phyloP scores from a whole-genome alignment of 768 basidiomycete genomes.

The Trametopsis cervina region DNA sequence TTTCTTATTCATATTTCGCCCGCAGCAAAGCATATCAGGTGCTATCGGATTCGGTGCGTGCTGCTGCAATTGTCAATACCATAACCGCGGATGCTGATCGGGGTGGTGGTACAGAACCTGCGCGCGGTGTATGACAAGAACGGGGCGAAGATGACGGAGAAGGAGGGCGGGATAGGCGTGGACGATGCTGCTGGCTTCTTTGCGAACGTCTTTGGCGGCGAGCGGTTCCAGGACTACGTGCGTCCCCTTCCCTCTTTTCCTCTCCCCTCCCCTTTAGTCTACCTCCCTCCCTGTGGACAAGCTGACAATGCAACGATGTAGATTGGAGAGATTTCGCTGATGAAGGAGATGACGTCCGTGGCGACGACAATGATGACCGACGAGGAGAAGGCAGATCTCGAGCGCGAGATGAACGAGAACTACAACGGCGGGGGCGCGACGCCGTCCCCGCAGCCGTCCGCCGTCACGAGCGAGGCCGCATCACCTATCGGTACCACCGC shows the following conservation, averaged over 20 bases:
- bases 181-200: conserved; percentile 95
- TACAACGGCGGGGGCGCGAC: conserved; percentile 21
- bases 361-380: conserved; percentile 87
- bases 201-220: conserved; percentile 92
- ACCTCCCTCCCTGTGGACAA: conserved; percentile 6
- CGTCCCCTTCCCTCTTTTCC: conserved; percentile 25
- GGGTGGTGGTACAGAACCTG: conserved; percentile 46
- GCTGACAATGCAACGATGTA: no score
- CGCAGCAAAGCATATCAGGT: conserved; percentile 92
- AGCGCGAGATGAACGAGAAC: conserved; percentile 53
- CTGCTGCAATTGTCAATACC: no score
- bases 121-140: conserved; percentile 92
- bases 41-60: conserved; percentile 69
- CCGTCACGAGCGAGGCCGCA: conserved; percentile 14
- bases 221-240: conserved; percentile 85
- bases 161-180: conserved; percentile 71
- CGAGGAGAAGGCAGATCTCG: conserved; percentile 86
- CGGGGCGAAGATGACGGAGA: conserved; percentile 86
- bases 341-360: conserved; percentile 87
- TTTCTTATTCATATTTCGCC: background rate
- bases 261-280: background rate
- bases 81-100: background rate
- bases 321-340: conserved; percentile 95
- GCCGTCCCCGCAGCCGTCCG: conserved; percentile 11
- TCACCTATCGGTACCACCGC: conserved; percentile 10